Evolutionary conservation across 108 stramenopile genomes (phyloP).

Genomic region (Bacterosira constricta): DNA sequence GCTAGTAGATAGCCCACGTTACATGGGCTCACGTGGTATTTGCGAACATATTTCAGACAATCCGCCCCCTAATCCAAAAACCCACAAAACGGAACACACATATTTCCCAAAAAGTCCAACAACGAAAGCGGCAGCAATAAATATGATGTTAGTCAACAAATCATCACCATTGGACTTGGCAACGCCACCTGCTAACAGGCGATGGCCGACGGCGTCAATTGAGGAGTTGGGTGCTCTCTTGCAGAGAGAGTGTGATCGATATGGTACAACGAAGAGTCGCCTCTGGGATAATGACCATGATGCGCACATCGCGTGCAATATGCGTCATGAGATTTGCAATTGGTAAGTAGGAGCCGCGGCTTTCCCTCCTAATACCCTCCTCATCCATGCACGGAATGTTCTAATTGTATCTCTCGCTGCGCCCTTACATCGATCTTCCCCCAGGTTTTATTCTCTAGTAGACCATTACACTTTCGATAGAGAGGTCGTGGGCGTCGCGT

Average conservation of each 20-base stretch:
- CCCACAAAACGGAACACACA: no score
- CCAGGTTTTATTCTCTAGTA: constrained; percentile 27
- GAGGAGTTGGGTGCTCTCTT: constrained; percentile 5
- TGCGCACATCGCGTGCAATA: not conserved
- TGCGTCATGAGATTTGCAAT: constrained; percentile 58
- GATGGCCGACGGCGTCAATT: not conserved
- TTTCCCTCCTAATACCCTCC: not conserved
- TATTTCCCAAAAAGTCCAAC: no score
- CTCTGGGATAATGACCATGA: constrained; percentile 4
- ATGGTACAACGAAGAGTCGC: no score
- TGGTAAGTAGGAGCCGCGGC: constrained; percentile 34
- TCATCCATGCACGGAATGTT: not conserved
- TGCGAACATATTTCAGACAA: no score
- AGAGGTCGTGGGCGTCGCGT: constrained; percentile 63
- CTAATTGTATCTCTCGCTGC: not conserved
- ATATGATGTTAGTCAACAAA: no score
- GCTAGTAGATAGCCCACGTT: no score
- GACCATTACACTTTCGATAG: constrained; percentile 65
- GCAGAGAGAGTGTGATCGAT: constrained; percentile 7
- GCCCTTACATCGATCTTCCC: not conserved
- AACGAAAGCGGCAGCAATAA: no score
- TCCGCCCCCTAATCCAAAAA: no score
- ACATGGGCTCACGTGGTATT: no score
- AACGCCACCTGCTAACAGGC: no score
- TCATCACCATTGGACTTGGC: no score